These are phyloP conservation scores for Ascochyta fabae DNA, from an alignment of 2,329 filamentous ascomycete species.

Conservation along the genomic window DNA sequence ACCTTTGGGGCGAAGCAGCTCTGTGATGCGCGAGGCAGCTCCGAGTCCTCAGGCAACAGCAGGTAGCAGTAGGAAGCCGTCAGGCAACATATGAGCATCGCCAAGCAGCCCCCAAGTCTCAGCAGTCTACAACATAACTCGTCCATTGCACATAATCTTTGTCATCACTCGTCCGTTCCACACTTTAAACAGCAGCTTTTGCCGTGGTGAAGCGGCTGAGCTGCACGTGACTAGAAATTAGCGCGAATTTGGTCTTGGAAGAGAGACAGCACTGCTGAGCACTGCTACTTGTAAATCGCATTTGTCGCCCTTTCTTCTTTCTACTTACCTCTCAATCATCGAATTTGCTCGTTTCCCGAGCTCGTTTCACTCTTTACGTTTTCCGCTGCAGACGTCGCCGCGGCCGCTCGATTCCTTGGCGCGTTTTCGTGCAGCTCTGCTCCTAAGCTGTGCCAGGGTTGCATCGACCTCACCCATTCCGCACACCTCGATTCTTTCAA, in stretches of 20 bases:
- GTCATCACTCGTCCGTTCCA: not conserved
- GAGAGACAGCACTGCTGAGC: not conserved
- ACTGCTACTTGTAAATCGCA: slow-evolving; percentile 11
- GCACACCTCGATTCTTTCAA: slow-evolving; percentile 23
- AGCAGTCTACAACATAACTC: not conserved
- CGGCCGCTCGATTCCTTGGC: slow-evolving; percentile 41
- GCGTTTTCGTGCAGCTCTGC: slow-evolving; percentile 41
- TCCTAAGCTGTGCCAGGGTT: slow-evolving; percentile 14
- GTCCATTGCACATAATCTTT: not conserved
- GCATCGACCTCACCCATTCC: slow-evolving; percentile 23
- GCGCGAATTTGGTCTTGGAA: not conserved
- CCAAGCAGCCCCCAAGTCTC: not conserved
- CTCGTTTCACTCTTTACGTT: slow-evolving; percentile 17
- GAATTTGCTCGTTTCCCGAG: slow-evolving; percentile 28
- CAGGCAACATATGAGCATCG: slow-evolving; percentile 23
- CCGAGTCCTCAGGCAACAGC: slow-evolving; percentile 38
- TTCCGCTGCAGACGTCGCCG: slow-evolving; percentile 22
- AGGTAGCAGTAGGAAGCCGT: slow-evolving; percentile 35
- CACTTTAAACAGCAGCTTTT: slow-evolving; percentile 5
- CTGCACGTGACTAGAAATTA: slow-evolving; percentile 10
- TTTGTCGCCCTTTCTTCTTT: not conserved
- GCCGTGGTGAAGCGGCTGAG: slow-evolving; percentile 2
- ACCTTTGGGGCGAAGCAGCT: not conserved
- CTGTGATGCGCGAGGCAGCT: slow-evolving; percentile 1
- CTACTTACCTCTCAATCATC: not conserved